Evolutionary conservation across 257 asterid genomes (phyloP).

Genomic region (Nicotiana undulata): DNA sequence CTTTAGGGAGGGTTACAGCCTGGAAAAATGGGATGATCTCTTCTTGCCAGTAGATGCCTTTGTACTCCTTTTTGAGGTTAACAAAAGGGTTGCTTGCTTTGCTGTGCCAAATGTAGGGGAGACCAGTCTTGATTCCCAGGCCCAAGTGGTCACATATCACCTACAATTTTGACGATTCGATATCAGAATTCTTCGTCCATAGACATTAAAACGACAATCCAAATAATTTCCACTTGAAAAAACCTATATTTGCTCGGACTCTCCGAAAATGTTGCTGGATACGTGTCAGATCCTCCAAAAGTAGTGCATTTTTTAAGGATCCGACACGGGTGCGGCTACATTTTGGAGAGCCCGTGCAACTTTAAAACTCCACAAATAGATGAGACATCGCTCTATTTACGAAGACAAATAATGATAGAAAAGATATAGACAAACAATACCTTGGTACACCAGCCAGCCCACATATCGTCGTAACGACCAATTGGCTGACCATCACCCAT

Average conservation of each 20-base stretch:
- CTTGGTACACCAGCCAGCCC: background rate
- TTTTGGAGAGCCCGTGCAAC: no score
- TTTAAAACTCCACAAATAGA: no score
- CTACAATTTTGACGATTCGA: background rate
- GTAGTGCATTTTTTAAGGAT: no score
- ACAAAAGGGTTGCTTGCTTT: constrained; percentile 25
- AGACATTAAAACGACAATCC: background rate
- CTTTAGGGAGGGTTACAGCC: constrained; percentile 10
- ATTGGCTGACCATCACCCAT: background rate
- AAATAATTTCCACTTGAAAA: background rate
- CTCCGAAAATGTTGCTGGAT: no score
- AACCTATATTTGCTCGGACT: no score
- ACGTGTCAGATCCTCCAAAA: no score
- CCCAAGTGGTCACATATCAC: background rate
- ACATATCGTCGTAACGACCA: background rate
- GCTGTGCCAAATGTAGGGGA: constrained; percentile 4
- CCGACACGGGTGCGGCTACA: no score
- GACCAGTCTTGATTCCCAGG: background rate
- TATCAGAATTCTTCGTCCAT: background rate
- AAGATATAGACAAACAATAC: background rate
- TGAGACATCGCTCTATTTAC: background rate
- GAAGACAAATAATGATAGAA: background rate
- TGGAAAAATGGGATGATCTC: constrained; percentile 21
- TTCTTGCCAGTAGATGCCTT: background rate
- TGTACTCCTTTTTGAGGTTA: constrained; percentile 19